Evolutionary conservation across 495 filamentous ascomycete genomes (phyloP).

Genomic region (Talaromyces ruber): DNA sequence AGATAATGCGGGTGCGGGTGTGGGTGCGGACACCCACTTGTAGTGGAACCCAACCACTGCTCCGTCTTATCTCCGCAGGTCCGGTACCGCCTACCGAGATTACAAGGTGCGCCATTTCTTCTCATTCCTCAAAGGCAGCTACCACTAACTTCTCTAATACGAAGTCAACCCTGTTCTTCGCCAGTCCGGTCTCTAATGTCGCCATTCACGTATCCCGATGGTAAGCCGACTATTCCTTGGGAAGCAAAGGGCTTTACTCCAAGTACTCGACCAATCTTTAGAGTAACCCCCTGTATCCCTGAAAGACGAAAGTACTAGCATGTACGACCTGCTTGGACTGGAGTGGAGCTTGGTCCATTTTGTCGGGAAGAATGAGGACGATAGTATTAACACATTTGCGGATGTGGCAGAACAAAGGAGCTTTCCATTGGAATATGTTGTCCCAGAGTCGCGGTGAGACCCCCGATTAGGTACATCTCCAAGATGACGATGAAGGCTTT

Average conservation of each 20-base stretch:
- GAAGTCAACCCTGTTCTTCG: neutral
- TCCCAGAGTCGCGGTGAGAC: neutral
- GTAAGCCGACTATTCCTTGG: neutral
- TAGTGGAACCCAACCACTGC: neutral
- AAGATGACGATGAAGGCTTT: neutral
- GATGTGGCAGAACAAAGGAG: neutral
- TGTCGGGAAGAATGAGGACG: neutral
- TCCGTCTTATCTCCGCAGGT: neutral
- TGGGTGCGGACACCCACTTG: neutral
- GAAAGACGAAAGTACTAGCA: constrained; percentile 15
- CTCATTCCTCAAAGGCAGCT: neutral
- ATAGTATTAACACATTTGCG: neutral
- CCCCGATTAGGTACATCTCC: neutral
- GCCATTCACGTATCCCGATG: neutral
- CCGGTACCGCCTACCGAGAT: neutral
- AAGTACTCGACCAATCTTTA: constrained; percentile 1
- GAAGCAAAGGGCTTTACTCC: neutral
- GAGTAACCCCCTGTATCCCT: constrained; percentile 23
- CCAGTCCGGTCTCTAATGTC: neutral
- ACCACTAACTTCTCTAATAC: neutral
- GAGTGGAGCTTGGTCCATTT: constrained; percentile 21
- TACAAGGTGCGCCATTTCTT: neutral
- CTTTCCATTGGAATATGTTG: constrained; percentile 8
- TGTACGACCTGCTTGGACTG: constrained; percentile 20
- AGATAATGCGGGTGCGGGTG: neutral